phyloP scores from a whole-genome alignment of 495 filamentous ascomycete genomes.

The Tuber microsphaerosporum region DNA sequence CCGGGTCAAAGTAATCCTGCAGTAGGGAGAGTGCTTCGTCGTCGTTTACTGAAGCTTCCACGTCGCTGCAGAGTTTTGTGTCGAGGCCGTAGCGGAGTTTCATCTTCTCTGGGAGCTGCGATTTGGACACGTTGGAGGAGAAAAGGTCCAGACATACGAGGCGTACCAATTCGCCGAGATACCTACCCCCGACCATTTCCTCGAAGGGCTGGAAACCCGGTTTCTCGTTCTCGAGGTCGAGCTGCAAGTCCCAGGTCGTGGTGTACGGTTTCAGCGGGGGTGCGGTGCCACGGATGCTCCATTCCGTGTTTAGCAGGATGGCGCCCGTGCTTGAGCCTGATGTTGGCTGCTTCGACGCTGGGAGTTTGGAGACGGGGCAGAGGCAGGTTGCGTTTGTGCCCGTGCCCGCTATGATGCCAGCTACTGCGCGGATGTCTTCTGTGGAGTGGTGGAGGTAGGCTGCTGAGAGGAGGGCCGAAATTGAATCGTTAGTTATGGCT shows the following conservation, averaged over 20 bases:
- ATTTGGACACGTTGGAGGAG: background rate
- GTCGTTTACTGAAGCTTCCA: slow-evolving; percentile 20
- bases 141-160: slow-evolving; percentile 64
- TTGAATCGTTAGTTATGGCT: slow-evolving; percentile 75
- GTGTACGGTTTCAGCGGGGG: slow-evolving; percentile 60
- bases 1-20: slow-evolving; percentile 17
- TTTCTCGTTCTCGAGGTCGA: slow-evolving; percentile 59
- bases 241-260: slow-evolving; percentile 62
- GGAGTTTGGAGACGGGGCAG: slow-evolving; percentile 57
- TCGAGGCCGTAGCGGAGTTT: slow-evolving; percentile 23
- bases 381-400: slow-evolving; percentile 75
- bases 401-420: slow-evolving; percentile 76
- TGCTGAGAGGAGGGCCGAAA: slow-evolving; percentile 70
- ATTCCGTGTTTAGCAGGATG: slow-evolving; percentile 79
- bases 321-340: slow-evolving; percentile 45
- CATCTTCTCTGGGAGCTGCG: slow-evolving; percentile 21
- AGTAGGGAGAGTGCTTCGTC: slow-evolving; percentile 19
- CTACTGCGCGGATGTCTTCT: slow-evolving; percentile 61
- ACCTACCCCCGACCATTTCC: slow-evolving; percentile 78
- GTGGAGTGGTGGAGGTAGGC: slow-evolving; percentile 61
- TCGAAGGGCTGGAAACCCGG: slow-evolving; percentile 82
- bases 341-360: slow-evolving; percentile 53
- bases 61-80: slow-evolving; percentile 29
- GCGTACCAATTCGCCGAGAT: slow-evolving; percentile 74
- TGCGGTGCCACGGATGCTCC: slow-evolving; percentile 69